phyloP scores from a whole-genome alignment of 2,329 filamentous ascomycete genomes.

The Colletotrichum higginsianum region DNA sequence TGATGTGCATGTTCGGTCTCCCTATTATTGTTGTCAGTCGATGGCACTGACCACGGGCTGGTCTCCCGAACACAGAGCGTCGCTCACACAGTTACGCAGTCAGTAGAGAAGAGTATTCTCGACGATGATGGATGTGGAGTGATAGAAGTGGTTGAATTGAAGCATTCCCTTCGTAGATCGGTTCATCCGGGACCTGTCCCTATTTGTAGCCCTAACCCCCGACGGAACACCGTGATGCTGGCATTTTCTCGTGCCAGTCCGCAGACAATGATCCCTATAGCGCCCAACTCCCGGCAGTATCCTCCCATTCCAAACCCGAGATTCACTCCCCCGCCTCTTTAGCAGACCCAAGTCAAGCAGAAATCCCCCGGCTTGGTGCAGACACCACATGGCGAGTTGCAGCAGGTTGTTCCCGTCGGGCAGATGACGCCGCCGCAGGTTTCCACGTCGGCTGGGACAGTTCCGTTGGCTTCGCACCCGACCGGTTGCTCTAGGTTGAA shows the following conservation, averaged over 20 bases:
- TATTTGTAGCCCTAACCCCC: too few relatives aligned
- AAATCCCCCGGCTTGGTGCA: conserved; percentile 35
- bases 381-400: conserved; percentile 43
- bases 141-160: background rate
- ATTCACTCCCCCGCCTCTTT: background rate
- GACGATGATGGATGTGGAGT: too few relatives aligned
- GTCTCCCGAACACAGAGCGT: background rate
- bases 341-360: conserved; percentile 41
- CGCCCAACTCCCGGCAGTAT: conserved; percentile 15
- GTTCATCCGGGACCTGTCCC: background rate
- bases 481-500: conserved; percentile 26
- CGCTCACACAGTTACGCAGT: too few relatives aligned
- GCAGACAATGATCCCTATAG: background rate
- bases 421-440: conserved; percentile 33
- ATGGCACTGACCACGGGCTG: background rate
- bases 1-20: too few relatives aligned
- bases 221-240: background rate
- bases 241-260: background rate
- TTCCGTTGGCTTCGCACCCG: conserved; percentile 32
- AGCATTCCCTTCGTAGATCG: background rate
- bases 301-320: background rate
- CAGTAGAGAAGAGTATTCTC: too few relatives aligned
- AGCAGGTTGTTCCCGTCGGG: conserved; percentile 44
- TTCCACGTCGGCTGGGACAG: conserved; percentile 9
- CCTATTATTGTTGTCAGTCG: too few relatives aligned